These are phyloP conservation scores for Ophiosphaerella herpotricha DNA, from an alignment of 2,329 filamentous ascomycete species.

Conservation along the genomic window DNA sequence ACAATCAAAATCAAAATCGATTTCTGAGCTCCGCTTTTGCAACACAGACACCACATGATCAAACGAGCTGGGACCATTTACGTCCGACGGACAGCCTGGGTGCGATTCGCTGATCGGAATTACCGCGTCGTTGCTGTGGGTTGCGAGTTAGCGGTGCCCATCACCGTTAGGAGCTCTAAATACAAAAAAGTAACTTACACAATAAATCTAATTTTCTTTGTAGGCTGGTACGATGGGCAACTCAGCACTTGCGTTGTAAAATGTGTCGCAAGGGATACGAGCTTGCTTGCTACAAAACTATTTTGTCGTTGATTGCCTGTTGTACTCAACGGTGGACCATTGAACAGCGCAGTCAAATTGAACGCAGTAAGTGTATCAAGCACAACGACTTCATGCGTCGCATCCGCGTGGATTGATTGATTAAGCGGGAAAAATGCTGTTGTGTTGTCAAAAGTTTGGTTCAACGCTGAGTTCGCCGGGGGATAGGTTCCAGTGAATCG, in stretches of 20 bases:
- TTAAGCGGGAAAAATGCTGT: conserved; percentile 51
- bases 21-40: conserved; percentile 32
- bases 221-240: conserved; percentile 23
- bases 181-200: conserved; percentile 20
- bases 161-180: background rate
- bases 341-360: conserved; percentile 37
- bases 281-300: conserved; percentile 31
- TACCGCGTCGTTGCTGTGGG: conserved; percentile 34
- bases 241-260: conserved; percentile 36
- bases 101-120: conserved; percentile 29
- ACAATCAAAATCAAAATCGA: conserved; percentile 36
- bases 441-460: conserved; percentile 46
- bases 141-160: background rate
- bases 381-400: conserved; percentile 50
- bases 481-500: conserved; percentile 34
- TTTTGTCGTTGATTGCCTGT: conserved; percentile 24
- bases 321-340: conserved; percentile 26
- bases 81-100: conserved; percentile 25
- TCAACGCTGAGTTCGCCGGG: conserved; percentile 21
- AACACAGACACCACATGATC: conserved; percentile 34
- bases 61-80: conserved; percentile 34
- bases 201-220: conserved; percentile 37
- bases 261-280: conserved; percentile 39
- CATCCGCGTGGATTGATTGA: conserved; percentile 50
- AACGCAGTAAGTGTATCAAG: conserved; percentile 36